These are phyloP conservation scores for Ottelia alismoides DNA, from an alignment of 106 monocot species.

Conservation along the genomic window DNA sequence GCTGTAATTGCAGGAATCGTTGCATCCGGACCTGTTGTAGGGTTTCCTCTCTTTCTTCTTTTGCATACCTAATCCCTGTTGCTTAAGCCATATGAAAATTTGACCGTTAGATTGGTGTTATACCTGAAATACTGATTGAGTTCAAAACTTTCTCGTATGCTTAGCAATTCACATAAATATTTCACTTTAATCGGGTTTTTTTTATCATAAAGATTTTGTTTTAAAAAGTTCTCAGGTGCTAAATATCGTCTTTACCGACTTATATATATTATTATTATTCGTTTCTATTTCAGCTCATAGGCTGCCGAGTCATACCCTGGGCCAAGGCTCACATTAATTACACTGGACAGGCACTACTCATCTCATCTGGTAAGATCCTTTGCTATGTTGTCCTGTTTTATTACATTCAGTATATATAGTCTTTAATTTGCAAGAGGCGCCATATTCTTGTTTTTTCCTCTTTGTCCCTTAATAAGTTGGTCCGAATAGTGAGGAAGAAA, in stretches of 20 bases:
- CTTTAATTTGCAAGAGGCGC: too few relatives aligned
- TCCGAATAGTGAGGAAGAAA: too few relatives aligned
- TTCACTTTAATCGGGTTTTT: too few relatives aligned
- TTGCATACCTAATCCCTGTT: background rate
- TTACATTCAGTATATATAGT: too few relatives aligned
- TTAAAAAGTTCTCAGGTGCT: background rate
- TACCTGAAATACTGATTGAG: background rate
- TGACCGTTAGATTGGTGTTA: background rate
- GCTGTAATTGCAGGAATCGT: constrained; percentile 5
- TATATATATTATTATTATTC: background rate
- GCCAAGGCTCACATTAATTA: constrained; percentile 73
- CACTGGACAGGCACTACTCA: constrained; percentile 62
- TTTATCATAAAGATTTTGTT: too few relatives aligned
- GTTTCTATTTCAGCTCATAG: constrained; percentile 28
- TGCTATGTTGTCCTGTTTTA: too few relatives aligned
- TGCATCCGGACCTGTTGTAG: constrained; percentile 2
- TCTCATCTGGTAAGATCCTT: constrained; percentile 75
- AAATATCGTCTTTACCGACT: background rate
- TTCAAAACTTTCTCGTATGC: background rate
- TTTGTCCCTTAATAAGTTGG: too few relatives aligned
- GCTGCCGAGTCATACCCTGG: constrained; percentile 58
- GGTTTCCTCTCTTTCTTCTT: background rate
- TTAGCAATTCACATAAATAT: too few relatives aligned
- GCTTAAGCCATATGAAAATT: background rate
- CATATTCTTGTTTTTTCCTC: too few relatives aligned